Evolutionary conservation across 129 eudicot species (phyloP), one percentile per base, ranked within the genome.

Genomic region (Flaveria bidentis): DNA sequence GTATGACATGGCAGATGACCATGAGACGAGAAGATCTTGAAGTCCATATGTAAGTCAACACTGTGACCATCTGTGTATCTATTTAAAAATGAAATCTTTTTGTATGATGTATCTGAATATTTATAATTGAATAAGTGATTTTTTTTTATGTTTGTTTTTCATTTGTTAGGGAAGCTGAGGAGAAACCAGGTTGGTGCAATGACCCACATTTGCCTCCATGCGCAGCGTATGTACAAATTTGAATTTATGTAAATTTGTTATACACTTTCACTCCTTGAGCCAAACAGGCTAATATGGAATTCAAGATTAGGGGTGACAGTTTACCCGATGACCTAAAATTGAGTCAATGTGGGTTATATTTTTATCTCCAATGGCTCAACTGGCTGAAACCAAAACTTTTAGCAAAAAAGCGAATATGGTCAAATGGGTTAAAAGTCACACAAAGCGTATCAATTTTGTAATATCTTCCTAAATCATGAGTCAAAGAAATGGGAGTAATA

Each of bases 201-300:
- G 93, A 94, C 64, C 91, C 93, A 18, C 93, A 85, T 87, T 67
- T 71, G 80, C 98, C 98, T 63, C 98, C 98, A 25, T 94, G 98
- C 65, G 97, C 97, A 76, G 96, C 87, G 98, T 94, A 90, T 64
- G 86, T 5, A 63, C 22, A 63, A 63, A 14, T 30, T 63, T 28
- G 15, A 63, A 28, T 15, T 30, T 0, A 63, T 63, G 5, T 30
- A 63, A 45, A 14, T 2, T 63, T 62, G 15, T 36, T 63, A 28
- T 62, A 5, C 68, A 26, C 6, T 76, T 76, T 76, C 42, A 75
- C 62, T 50, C 26, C 45, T 47, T 62, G 20, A 9, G 58, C 47
- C 36, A 62, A 62, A 63, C 9, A 13, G 22, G 71, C 55, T 58
- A 58, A 58, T 58, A 58, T 11, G 66, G 39, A 58, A 25, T 10